Base-by-base conservation (phyloP, 2,329 filamentous ascomycete genomes). In the Triangularia setosa region DNA sequence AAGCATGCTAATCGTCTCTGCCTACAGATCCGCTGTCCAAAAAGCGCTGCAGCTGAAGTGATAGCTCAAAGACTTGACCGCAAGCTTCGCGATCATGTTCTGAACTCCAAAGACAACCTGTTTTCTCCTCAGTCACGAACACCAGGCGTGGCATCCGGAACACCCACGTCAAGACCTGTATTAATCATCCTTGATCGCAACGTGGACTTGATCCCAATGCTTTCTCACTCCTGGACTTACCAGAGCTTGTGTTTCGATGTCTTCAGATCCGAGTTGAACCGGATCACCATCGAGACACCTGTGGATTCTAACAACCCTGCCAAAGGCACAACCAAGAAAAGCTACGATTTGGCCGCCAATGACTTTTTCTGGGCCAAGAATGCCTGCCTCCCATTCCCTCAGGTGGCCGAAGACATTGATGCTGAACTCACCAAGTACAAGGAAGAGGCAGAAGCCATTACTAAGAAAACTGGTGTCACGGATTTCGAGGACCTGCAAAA, bases 351-450 rank as follows among this genome's bases (percentile, higher is more conserved):
- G 48, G 94, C 87, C 30, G 84, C 92, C 28, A 95, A 87, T 68
- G 95, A 99, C 77, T 98, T 96, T 77, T 99, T 99, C 80, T 99
- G 95, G 95, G 86, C 89, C 66, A 92, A 92, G 75, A 98, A 99
- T 75, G 92, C 95, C 0, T 87, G 90, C 7, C 83, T 92, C 21
- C 94, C 95, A 1, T 98, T 99, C 72, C 95, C 94, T 1, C 92
- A 97, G 72, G 95, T 97, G 2, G 95, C 95, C 0, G 95, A 98
- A 76, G 92, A 97, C 70, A 97, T 76, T 40, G 67, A 98, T 74
- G 88, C 90, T 9, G 94, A 99, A 75, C 84, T 98, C 74, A 94
- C 91, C 61, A 90, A 92, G 69, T 99, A 98, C 79, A 97, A 96
- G 77, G 92, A 97, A 68, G 95, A 99, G 72, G 93, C 94, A 1